Base-by-base conservation (phyloP, 75 land plant genomes). In the Picea glauca region DNA sequence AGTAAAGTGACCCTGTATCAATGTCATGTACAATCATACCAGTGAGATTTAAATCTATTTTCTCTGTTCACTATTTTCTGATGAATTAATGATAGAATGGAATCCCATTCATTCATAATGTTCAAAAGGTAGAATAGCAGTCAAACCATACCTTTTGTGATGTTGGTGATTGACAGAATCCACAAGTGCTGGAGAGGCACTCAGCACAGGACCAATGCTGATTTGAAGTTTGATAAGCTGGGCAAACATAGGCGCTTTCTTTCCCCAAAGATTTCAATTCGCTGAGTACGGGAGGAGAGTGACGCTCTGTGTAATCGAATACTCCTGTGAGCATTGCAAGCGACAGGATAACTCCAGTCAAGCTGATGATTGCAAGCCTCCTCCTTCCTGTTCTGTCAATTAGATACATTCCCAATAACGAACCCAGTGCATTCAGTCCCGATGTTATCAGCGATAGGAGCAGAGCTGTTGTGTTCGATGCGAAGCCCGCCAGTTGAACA, bases 401-500 rank as follows among this genome's bases (percentile, higher is more conserved):
- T 33, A 93, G 85, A 58, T 67, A 85, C 12, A 96, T 96, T 81
- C 97, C 89, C 32, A 88, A 88, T 68, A 96, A 83, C 31, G 99
- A 85, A 26, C 99, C 99, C 17, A 85, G 4, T 6, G 97, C 97
- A 84, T 96, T 96, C 81, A 93, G 85, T 1, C 99, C 99, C 32
- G 99, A 83, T 9, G 94, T 91, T 18, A 92, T 80, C 60, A 94
- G 85, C 20, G 98, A 96, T 23, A 96, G 89, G 1, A 87, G 79
- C 26, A 96, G 62, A 1, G 98, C 99, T 9, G 91, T 89, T 57
- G 78, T 56, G 60, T 96, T 97, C 11, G 99, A 94, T 26, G 99
- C 99, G 80, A 88, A 94, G 13, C 97, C 97, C n/a, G 98, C 94
- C 62, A 88, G 79, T 79, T 96, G 98, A 18, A 96, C 93, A 31